These are phyloP conservation scores for Candida ovalis DNA, from an alignment of 805 yeast species.

Conservation along the genomic window DNA sequence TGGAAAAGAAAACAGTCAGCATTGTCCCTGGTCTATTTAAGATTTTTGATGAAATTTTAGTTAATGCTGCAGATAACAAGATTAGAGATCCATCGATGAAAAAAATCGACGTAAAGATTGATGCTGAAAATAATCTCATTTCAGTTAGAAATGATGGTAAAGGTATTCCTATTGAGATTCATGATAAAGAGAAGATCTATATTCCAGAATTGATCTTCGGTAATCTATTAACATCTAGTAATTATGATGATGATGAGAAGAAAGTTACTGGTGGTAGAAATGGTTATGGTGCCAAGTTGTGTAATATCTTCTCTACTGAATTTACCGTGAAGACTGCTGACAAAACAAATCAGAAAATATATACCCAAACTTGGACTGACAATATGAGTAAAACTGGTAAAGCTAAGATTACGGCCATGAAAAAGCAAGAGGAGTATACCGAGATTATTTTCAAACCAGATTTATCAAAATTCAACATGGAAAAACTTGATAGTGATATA, in stretches of 20 bases:
- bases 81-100: conserved; percentile 92
- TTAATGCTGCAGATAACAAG: conserved; percentile 98
- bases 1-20: conserved; percentile 58
- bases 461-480: conserved; percentile 79
- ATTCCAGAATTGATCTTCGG: conserved; percentile 97
- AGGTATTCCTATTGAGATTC: conserved; percentile 95
- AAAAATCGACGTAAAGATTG: conserved; percentile 76
- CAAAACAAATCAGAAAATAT: conserved; percentile 52
- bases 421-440: conserved; percentile 71
- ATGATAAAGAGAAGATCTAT: conserved; percentile 84
- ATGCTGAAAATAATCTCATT: conserved; percentile 68
- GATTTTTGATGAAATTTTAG: conserved; percentile 94
- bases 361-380: conserved; percentile 79
- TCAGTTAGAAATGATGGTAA: conserved; percentile 88
- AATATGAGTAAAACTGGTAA: conserved; percentile 79
- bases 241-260: conserved; percentile 91
- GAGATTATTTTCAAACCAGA: conserved; percentile 88
- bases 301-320: conserved; percentile 91
- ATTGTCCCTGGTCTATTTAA: conserved; percentile 96
- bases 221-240: conserved; percentile 87
- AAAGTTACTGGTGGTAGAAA: conserved; percentile 98
- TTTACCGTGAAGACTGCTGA: conserved; percentile 90
- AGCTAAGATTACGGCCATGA: conserved; percentile 63
- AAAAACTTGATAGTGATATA: conserved; percentile 74
- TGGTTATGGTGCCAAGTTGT: conserved; percentile 96